phyloP scores from a whole-genome alignment of 441 rosid species.

The Gossypium gossypioides region DNA sequence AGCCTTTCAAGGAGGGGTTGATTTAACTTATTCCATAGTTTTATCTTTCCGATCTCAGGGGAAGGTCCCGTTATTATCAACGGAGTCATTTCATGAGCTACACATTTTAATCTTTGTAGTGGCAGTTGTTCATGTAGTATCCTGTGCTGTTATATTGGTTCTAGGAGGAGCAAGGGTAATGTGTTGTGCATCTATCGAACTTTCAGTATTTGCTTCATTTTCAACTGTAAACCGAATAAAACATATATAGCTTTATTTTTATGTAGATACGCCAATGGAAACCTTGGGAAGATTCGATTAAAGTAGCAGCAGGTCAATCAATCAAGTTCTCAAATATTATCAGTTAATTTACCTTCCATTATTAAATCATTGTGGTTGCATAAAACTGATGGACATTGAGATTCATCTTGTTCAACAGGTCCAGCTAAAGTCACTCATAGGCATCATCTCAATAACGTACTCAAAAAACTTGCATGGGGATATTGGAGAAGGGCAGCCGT shows the following conservation, averaged over 20 bases:
- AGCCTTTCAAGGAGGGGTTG: background rate
- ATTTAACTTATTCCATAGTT: background rate
- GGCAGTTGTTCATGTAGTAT: conserved; percentile 72
- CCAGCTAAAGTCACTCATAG: conserved; percentile 10
- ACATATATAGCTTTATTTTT: background rate
- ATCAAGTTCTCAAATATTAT: background rate
- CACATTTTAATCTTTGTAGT: conserved; percentile 78
- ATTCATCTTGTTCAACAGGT: conserved; percentile 20
- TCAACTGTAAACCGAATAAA: background rate
- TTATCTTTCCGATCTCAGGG: conserved; percentile 36
- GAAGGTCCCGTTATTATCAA: conserved; percentile 50
- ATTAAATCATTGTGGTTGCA: background rate
- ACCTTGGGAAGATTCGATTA: conserved; percentile 47
- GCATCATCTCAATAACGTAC: conserved; percentile 16
- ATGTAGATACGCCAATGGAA: conserved; percentile 73
- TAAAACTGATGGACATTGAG: background rate
- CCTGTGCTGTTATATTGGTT: conserved; percentile 65
- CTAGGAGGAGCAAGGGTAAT: conserved; percentile 72
- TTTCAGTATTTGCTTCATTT: background rate
- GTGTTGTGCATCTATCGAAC: conserved; percentile 4
- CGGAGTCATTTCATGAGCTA: conserved; percentile 74
- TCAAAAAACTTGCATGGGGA: conserved; percentile 40
- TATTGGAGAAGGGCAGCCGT: conserved; percentile 59
- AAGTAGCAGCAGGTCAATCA: conserved; percentile 24
- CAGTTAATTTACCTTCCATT: background rate